Base-by-base conservation (phyloP, 441 rosid species). In the Gossypium schwendimanii region DNA sequence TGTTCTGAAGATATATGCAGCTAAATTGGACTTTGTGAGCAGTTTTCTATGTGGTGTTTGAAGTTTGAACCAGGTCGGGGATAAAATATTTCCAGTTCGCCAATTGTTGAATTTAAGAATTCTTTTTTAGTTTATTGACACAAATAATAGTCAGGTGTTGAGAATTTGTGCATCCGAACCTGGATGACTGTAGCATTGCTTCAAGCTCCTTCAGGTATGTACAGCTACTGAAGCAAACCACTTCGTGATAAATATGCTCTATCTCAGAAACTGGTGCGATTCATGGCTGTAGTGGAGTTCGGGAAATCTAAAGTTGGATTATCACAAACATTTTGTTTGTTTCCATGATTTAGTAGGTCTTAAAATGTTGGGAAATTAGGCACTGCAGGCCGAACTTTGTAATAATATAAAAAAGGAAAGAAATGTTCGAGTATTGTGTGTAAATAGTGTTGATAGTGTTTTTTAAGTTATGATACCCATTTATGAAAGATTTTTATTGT, bases 151-250 rank as follows among this genome's bases (percentile, higher is more conserved):
- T 49, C 24, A 26, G 71, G 61, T 12, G 18, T 54, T 62, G 14
- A 54, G 63, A 69, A 17, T 55, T 31, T 15, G 45, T 15, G 59
- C 59, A 66, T 66, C 70, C 10, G 6, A 47, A 47, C n/a, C 57
- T 7, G 6, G 20, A n/a, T 66, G 20, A 44, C 6, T 3, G 4
- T 50, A 67, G 44, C 24, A 15, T 50, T 28, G 26, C 45, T 50
- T 50, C 41, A 47, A 47, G 39, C 57, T 66, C 41, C 57, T 47
- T 21, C 70, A 66, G 71, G 71, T 67, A 15, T 49, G 59, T 49
- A 26, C 44, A 49, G 58, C 45, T 28, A 9, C 8, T 9, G 15
- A 50, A 4, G 2, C 39, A 33, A 50, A 26, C 45, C 11, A 8
- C 10, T 49, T 6, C 15, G 0, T 47, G 70, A 23, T 24, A 5